Conservation (phyloP, 257 asterid species). For the Capsicum rhomboideum region DNA sequence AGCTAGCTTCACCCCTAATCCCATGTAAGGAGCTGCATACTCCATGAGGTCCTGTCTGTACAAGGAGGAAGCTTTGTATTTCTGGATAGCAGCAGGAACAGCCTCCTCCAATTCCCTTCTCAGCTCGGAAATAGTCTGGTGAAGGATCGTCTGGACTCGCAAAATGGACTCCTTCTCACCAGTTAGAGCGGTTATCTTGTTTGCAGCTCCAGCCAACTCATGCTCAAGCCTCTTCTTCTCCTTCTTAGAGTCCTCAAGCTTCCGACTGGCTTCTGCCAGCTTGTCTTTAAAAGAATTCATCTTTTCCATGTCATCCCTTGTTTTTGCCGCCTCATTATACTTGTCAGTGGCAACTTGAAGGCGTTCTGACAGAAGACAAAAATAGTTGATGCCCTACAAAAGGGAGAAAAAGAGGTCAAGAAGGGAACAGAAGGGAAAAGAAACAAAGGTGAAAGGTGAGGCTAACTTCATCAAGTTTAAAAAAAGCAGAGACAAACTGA, state of each 20-base stretch:
- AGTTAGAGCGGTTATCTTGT: not conserved
- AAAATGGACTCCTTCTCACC: not conserved
- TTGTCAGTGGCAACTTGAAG: not conserved
- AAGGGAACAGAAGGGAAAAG: not conserved
- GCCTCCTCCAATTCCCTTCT: not conserved
- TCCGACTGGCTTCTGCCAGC: not conserved
- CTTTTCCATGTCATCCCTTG: not conserved
- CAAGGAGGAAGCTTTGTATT: not conserved
- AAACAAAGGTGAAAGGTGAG: not conserved
- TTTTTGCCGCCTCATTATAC: not conserved
- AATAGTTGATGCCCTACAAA: conserved; percentile 2
- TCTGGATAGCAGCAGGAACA: not conserved
- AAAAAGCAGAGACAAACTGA: not conserved
- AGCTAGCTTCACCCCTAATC: not conserved
- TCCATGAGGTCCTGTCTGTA: conserved; percentile 1
- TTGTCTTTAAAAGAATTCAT: not conserved
- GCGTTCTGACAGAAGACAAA: not conserved
- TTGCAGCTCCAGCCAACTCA: not conserved
- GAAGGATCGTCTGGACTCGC: not conserved
- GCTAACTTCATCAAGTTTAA: not conserved
- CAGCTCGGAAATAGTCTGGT: not conserved
- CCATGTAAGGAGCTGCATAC: conserved; percentile 2
- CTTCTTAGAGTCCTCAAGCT: not conserved
- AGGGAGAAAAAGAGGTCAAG: not conserved
- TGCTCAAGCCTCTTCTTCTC: not conserved